Base-by-base conservation (phyloP, 2,329 filamentous ascomycete genomes). In the Scedosporium dehoogii region DNA sequence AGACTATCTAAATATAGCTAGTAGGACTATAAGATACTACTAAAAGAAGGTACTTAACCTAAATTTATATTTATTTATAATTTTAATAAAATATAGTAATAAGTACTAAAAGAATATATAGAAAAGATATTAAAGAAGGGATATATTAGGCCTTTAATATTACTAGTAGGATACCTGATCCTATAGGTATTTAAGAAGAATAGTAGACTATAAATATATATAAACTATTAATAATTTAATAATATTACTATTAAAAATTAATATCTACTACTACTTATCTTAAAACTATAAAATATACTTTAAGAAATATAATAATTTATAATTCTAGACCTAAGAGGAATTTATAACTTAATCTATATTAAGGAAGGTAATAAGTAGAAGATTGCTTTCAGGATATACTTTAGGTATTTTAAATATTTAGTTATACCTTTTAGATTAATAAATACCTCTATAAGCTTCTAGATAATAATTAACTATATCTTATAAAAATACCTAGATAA, bases 361-460 rank as follows among this genome's bases (percentile, higher is more conserved):
- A n/a, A n/a, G n/a, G n/a, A n/a, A n/a, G n/a, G n/a, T n/a, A n/a
- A n/a, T n/a, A n/a, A n/a, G n/a, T n/a, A n/a, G n/a, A n/a, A n/a
- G n/a, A n/a, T n/a, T n/a, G n/a, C n/a, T n/a, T n/a, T n/a, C n/a
- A n/a, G n/a, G n/a, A n/a, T n/a, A n/a, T n/a, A n/a, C n/a, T n/a
- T n/a, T n/a, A n/a, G n/a, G n/a, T n/a, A n/a, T n/a, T n/a, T n/a
- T n/a, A n/a, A n/a, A n/a, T n/a, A n/a, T n/a, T n/a, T 61, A 46
- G 59, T 64, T 38, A 65, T 65, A 64, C 56, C 60, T 42, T 65
- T 65, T 62, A 62, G n/a, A 5, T 41, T 66, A 46, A 66, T 59
- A 58, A 64, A 65, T 62, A 64, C 60, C 44, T 25, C 59, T 61
- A 62, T 55, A 46, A 65, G n/a, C 1, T 64, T 63, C 53, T 64